Base-by-base conservation (phyloP, 352 stramenopile genomes). In the Globisporangium parvum region DNA sequence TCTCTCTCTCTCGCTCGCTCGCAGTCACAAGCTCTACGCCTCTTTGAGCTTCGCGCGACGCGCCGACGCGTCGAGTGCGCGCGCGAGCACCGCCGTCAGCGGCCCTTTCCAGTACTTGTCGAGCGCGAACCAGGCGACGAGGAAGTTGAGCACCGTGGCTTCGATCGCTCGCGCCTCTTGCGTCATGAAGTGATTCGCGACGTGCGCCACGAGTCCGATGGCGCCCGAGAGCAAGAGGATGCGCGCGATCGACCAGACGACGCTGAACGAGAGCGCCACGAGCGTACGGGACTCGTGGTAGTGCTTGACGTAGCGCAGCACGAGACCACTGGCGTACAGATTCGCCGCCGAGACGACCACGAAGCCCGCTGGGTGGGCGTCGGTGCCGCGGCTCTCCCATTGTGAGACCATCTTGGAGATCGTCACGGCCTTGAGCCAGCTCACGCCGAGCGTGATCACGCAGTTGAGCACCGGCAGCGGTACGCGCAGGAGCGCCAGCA, bases 371-470 rank as follows among this genome's bases (percentile, higher is more conserved):
- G 77, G 76, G 53, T 89, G 79, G 1, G 75, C 73, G n/a, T 62
- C 49, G 2, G 66, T 66, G 28, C 67, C 63, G n/a, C 57, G 26
- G 44, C 77, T 64, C 35, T 62, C 48, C 80, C 80, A 90, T 53
- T 87, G 71, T 51, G 70, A 59, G 40, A 86, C 80, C 45, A 88
- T 66, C 50, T 81, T 85, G 28, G 75, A 65, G 53, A 83, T 86
- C 56, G 70, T 87, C 53, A 87, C 66, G 53, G 80, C 73, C 66
- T 90, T 90, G 49, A 88, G 60, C 80, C 80, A 90, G 56, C 77
- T 80, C 47, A 90, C 77, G 53, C 67, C 59, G n/a, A 88, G 60
- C 20, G 75, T 75, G 24, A 83, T 57, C 18, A 77, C 45, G n/a
- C 71, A 66, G 55, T 82, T 73, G 20, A 90, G 60, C 18, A 85